These are phyloP conservation scores for Penicillium paneum DNA, from an alignment of 2,329 filamentous ascomycete species.

Conservation along the genomic window DNA sequence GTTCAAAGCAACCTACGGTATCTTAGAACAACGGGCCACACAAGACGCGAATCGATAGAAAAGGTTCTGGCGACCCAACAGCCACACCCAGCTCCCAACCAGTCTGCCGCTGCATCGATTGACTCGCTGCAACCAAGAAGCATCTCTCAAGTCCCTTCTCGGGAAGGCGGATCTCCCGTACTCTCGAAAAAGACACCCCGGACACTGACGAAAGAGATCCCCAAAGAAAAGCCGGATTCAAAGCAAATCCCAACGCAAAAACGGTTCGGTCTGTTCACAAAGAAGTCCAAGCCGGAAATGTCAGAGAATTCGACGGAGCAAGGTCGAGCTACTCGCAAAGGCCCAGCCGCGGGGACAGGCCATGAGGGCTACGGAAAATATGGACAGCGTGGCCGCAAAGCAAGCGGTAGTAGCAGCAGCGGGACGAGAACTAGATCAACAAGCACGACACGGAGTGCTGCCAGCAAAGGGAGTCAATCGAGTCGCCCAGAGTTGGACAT, in stretches of 20 bases:
- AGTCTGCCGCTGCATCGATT: constrained; percentile 34
- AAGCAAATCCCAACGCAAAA: constrained; percentile 44
- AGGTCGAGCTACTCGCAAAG: constrained; percentile 62
- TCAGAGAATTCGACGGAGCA: constrained; percentile 52
- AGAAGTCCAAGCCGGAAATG: constrained; percentile 64
- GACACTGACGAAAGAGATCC: constrained; percentile 37
- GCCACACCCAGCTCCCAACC: constrained; percentile 27
- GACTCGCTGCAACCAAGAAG: constrained; percentile 39
- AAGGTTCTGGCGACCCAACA: constrained; percentile 37
- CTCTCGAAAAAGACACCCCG: constrained; percentile 30
- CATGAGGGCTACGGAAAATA: constrained; percentile 66
- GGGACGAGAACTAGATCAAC: constrained; percentile 41
- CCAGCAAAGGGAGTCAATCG: constrained; percentile 42
- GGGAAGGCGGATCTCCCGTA: constrained; percentile 32
- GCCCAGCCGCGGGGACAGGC: constrained; percentile 86
- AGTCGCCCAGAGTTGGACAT: constrained; percentile 43
- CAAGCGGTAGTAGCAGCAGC: constrained; percentile 41
- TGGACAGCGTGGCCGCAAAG: constrained; percentile 44
- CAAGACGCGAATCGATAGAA: constrained; percentile 50
- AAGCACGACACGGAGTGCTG: constrained; percentile 40
- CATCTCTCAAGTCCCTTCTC: constrained; percentile 33
- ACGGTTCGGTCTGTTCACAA: constrained; percentile 76
- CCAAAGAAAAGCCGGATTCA: constrained; percentile 28
- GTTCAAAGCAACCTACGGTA: constrained; percentile 56
- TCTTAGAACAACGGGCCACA: constrained; percentile 49